These are phyloP conservation scores for Noccaea caerulescens DNA, from an alignment of 345 rosid genomes.

Conservation along the genomic window DNA sequence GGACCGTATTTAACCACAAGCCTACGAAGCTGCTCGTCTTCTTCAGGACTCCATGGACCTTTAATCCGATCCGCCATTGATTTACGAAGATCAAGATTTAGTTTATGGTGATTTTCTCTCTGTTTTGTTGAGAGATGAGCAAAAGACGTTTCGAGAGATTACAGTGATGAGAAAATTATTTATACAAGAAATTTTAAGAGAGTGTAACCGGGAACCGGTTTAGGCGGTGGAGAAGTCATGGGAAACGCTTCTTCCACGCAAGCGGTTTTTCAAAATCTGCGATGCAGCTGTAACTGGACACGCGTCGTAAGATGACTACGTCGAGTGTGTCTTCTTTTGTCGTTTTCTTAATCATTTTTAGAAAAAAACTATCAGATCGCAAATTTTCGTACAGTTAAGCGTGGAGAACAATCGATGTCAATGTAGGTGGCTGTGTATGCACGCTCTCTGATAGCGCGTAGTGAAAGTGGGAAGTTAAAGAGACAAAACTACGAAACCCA, in stretches of 20 bases:
- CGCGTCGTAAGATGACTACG: constrained; percentile 56
- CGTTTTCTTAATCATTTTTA: constrained; percentile 33
- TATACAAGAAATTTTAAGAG: constrained; percentile 23
- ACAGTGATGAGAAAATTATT: constrained; percentile 34
- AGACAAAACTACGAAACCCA: constrained; percentile 45
- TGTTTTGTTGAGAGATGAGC: not conserved
- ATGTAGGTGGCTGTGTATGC: not conserved
- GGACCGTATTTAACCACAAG: constrained; percentile 81
- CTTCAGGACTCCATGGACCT: constrained; percentile 98
- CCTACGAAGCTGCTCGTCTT: constrained; percentile 73
- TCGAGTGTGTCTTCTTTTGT: constrained; percentile 39
- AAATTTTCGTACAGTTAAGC: constrained; percentile 5
- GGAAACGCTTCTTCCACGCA: constrained; percentile 65
- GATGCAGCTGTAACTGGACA: constrained; percentile 83
- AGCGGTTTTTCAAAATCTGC: constrained; percentile 62
- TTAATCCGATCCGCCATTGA: constrained; percentile 72
- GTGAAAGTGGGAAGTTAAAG: constrained; percentile 26
- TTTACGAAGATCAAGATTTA: not conserved
- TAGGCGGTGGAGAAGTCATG: constrained; percentile 54
- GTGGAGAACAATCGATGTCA: constrained; percentile 28
- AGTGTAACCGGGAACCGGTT: constrained; percentile 29
- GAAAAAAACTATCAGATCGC: not conserved
- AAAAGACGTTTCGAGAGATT: constrained; percentile 13
- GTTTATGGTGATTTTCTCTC: not conserved
- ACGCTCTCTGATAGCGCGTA: not conserved